Evolutionary conservation across 2,329 filamentous ascomycete species (phyloP), one percentile per base, ranked within the genome.

Genomic region (Neonectria hederae): DNA sequence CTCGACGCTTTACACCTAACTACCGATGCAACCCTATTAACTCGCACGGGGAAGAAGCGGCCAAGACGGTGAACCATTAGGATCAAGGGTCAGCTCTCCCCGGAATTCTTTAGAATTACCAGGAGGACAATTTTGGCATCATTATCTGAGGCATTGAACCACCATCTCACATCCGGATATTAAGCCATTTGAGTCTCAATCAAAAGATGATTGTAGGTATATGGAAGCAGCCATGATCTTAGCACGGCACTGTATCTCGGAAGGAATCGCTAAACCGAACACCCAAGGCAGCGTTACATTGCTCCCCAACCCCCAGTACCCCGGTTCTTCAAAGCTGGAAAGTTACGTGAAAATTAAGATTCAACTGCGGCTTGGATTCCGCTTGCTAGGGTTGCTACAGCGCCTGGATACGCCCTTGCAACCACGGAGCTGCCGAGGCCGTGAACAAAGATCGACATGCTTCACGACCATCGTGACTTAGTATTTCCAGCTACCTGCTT

Each of bases 371-470:
- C n/a, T n/a, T n/a, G n/a, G n/a, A n/a, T n/a, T n/a, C 45, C 24
- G 24, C 24, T 49, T 26, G 22, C 14, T 26, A 24, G 6, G 45
- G 45, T 30, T 49, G 45, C 45, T 49, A 14, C 45, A 49, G 19
- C 24, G 45, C 8, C 24, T 24, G 22, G 24, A 24, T 6, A 28
- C 19, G 45, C 24, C 45, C 45, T 21, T 49, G 45, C 45, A 49
- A 24, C 7, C n/a, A 24, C 45, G 24, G 45, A 28, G 24, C 45
- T 17, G 24, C 45, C 45, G 45, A 28, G 4, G 24, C 45, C 45
- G 24, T 26, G 24, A 55, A 55, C 17, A 55, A 43, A 43, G 53
- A 55, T 55, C 53, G 26, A n/a, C 53, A 32, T 32, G 24, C 38
- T 38, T 6, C 24, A 48, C 45, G 45, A 22, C 24, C 17, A 8